phyloP scores from a whole-genome alignment of 2,329 filamentous ascomycete genomes.

The Fusarium guadeloupense region DNA sequence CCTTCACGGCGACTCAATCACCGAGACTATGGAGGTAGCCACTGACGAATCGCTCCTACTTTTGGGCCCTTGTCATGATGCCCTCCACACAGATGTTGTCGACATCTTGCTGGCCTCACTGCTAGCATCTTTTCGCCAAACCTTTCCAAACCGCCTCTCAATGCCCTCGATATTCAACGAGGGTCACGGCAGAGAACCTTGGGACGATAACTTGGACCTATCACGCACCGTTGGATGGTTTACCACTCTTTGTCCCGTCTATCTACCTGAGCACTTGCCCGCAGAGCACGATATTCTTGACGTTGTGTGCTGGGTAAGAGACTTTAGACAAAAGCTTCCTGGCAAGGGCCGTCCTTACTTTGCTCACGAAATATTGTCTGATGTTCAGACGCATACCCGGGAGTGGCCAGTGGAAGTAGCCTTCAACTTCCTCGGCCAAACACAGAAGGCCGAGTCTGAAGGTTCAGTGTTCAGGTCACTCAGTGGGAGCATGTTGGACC shows the following conservation, averaged over 20 bases:
- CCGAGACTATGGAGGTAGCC: slow-evolving; percentile 1
- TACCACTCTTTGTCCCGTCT: slow-evolving; percentile 42
- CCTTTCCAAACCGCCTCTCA: slow-evolving; percentile 41
- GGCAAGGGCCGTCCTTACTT: slow-evolving; percentile 38
- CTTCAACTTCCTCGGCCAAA: slow-evolving; percentile 37
- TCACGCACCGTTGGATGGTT: slow-evolving; percentile 52
- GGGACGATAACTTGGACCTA: slow-evolving; percentile 41
- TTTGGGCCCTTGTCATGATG: slow-evolving; percentile 23
- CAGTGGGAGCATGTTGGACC: not conserved
- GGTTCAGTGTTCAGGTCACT: slow-evolving; percentile 13
- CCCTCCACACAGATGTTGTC: slow-evolving; percentile 45
- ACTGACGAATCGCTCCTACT: not conserved
- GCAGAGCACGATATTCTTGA: slow-evolving; percentile 17
- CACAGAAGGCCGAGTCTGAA: not conserved
- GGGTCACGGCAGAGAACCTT: slow-evolving; percentile 50
- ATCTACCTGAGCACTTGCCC: slow-evolving; percentile 26
- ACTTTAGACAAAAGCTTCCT: slow-evolving; percentile 33
- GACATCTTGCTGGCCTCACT: slow-evolving; percentile 48
- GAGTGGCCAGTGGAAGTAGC: slow-evolving; percentile 24
- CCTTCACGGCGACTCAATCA: slow-evolving; percentile 21
- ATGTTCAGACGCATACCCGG: not conserved
- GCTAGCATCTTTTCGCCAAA: slow-evolving; percentile 38
- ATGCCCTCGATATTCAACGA: slow-evolving; percentile 46
- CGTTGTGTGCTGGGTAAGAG: slow-evolving; percentile 31
- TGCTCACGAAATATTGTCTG: slow-evolving; percentile 5